phyloP scores from a whole-genome alignment of 2,329 filamentous ascomycete genomes.

The Cryphonectria carpinicola region DNA sequence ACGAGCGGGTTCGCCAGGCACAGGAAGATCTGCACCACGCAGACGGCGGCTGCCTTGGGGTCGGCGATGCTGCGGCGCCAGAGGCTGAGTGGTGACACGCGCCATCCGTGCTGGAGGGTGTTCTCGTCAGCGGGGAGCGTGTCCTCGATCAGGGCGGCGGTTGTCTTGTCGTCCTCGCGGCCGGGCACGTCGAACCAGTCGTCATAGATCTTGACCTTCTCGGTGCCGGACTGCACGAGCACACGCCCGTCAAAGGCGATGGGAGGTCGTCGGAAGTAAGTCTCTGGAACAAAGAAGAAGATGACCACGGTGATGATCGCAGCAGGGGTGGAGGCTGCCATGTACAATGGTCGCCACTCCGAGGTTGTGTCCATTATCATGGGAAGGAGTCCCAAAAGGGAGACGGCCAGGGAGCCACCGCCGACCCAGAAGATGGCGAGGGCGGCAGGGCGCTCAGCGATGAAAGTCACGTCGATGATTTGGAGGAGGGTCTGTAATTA shows the following conservation, averaged over 20 bases:
- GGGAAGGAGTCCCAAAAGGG: constrained; percentile 35
- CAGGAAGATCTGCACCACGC: constrained; percentile 33
- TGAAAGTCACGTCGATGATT: constrained; percentile 45
- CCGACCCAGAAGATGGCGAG: constrained; percentile 42
- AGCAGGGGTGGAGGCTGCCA: constrained; percentile 36
- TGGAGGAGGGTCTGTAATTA: constrained; percentile 39
- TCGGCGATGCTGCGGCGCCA: constrained; percentile 24
- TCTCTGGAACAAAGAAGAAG: constrained; percentile 42
- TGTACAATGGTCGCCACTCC: constrained; percentile 42
- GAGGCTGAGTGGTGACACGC: constrained; percentile 17
- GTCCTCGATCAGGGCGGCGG: constrained; percentile 21
- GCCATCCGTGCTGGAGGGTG: constrained; percentile 20
- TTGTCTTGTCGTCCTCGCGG: constrained; percentile 1
- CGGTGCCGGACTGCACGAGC: constrained; percentile 42
- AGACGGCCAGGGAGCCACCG: constrained; percentile 34
- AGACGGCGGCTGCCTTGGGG: constrained; percentile 28
- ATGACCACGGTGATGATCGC: constrained; percentile 35
- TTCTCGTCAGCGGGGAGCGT: constrained; percentile 13
- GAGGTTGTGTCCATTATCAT: constrained; percentile 34
- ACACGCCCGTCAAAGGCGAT: constrained; percentile 47
- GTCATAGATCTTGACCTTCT: constrained; percentile 43
- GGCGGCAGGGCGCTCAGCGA: constrained; percentile 41
- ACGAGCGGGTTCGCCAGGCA: constrained; percentile 36
- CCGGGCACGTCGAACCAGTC: constrained; percentile 36
- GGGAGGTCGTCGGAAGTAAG: constrained; percentile 45